phyloP scores from a whole-genome alignment of 495 filamentous ascomycete genomes.

The Chlorociboria aeruginascens region DNA sequence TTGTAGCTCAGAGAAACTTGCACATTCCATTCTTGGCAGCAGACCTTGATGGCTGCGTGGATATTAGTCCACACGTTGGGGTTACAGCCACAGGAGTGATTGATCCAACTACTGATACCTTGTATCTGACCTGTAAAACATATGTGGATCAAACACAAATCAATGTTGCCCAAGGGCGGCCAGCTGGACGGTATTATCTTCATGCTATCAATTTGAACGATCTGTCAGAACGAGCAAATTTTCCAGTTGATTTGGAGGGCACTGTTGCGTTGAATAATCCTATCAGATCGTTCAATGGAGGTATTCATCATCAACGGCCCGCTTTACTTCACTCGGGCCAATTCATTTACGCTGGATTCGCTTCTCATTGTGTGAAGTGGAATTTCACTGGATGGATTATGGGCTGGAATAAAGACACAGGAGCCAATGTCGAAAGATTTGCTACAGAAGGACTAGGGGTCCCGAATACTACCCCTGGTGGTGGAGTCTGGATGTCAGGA shows the following conservation, averaged over 20 bases:
- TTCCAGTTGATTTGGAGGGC: constrained; percentile 29
- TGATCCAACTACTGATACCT: constrained; percentile 32
- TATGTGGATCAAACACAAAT: constrained; percentile 1
- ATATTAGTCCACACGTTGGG: constrained; percentile 32
- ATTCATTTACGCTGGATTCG: constrained; percentile 28
- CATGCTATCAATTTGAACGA: constrained; percentile 26
- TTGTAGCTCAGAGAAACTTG: constrained; percentile 28
- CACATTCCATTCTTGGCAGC: constrained; percentile 31
- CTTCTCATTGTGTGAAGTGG: constrained; percentile 34
- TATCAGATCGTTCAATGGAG: constrained; percentile 28
- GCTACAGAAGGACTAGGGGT: constrained; percentile 25
- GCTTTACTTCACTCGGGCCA: constrained; percentile 21
- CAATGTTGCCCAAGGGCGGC: constrained; percentile 6
- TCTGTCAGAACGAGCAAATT: constrained; percentile 24
- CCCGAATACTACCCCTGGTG: constrained; percentile 23
- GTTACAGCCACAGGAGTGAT: constrained; percentile 37
- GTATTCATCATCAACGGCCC: constrained; percentile 30
- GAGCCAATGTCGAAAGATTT: constrained; percentile 6
- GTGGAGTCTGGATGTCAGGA: constrained; percentile 33
- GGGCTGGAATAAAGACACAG: not conserved
- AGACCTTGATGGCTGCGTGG: constrained; percentile 32
- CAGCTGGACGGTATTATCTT: constrained; percentile 17
- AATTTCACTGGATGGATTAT: constrained; percentile 34
- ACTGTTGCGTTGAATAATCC: constrained; percentile 24
- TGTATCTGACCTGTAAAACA: constrained; percentile 30